Percentiles rank a stretch among this genome's conserved stretches.
These are phyloP conservation scores for Linum usitatissimum DNA, from an alignment of 345 rosid genomes.

Conservation along the genomic window DNA sequence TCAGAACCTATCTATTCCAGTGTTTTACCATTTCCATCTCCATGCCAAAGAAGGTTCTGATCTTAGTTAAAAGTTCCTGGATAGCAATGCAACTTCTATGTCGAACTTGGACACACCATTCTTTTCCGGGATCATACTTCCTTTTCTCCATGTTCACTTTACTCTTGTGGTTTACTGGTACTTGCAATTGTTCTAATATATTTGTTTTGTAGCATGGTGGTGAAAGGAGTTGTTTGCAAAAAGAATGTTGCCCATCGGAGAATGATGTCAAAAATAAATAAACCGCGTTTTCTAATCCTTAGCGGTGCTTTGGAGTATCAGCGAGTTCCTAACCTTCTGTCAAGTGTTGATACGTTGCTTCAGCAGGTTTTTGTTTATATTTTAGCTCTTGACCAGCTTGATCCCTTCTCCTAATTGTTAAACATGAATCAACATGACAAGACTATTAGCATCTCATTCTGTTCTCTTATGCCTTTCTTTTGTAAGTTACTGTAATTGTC, in stretches of 20 bases:
- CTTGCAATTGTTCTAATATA: constrained; percentile 16
- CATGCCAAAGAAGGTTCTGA: no score
- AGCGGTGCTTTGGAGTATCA: constrained; percentile 98
- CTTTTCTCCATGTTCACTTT: not conserved
- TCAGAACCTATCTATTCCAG: not conserved
- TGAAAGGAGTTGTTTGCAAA: constrained; percentile 95
- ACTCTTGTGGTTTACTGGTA: constrained; percentile 9
- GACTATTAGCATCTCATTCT: not conserved
- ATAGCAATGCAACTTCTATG: no score
- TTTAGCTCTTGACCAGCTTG: not conserved
- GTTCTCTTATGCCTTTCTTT: not conserved
- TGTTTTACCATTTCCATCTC: no score
- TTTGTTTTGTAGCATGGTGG: constrained; percentile 48
- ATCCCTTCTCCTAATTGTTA: no score
- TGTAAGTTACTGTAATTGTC: constrained; percentile 12
- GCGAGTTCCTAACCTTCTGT: constrained; percentile 73
- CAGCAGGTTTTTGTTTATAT: constrained; percentile 59
- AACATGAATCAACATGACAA: no score
- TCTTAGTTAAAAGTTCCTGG: no score
- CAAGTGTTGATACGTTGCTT: constrained; percentile 87
- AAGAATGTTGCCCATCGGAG: constrained; percentile 95
- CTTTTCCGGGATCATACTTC: not conserved
- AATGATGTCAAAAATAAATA: constrained; percentile 78
- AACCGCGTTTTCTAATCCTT: constrained; percentile 79
- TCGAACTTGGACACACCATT: no score